These are phyloP conservation scores for Cocos nucifera DNA, from an alignment of 176 grass and related monocot species.

Conservation along the genomic window DNA sequence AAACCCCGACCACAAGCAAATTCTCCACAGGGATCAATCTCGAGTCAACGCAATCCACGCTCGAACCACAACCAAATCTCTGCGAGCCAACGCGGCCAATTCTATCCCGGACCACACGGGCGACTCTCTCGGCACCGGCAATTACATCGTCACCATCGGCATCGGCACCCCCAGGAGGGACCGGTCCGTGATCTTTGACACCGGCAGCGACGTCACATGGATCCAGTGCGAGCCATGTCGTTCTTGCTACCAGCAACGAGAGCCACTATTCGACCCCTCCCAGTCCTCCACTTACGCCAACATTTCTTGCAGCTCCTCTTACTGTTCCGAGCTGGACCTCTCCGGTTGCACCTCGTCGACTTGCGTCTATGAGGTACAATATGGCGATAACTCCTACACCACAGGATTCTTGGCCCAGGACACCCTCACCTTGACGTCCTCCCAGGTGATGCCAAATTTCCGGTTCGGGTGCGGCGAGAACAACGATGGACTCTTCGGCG, in stretches of 20 bases:
- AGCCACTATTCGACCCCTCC: slow-evolving; percentile 43
- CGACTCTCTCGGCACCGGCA: slow-evolving; percentile 24
- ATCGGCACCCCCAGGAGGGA: slow-evolving; percentile 44
- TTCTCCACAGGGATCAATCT: slow-evolving; percentile 56
- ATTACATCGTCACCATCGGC: slow-evolving; percentile 58
- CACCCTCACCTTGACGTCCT: slow-evolving; percentile 37
- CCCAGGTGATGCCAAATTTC: slow-evolving; percentile 23
- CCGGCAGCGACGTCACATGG: slow-evolving; percentile 88
- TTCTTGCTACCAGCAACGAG: slow-evolving; percentile 42
- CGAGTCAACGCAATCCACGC: slow-evolving; percentile 47
- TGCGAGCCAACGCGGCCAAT: neutral
- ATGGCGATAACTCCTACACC: slow-evolving; percentile 71
- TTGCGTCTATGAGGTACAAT: slow-evolving; percentile 52
- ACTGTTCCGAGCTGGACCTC: slow-evolving; percentile 35
- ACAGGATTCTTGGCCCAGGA: slow-evolving; percentile 61
- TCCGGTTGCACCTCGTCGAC: slow-evolving; percentile 22
- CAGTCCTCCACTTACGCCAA: slow-evolving; percentile 64
- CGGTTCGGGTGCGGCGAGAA: slow-evolving; percentile 66
- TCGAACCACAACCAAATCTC: slow-evolving; percentile 11
- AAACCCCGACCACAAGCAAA: slow-evolving; percentile 26
- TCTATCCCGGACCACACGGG: slow-evolving; percentile 41
- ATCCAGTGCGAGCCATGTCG: slow-evolving; percentile 76
- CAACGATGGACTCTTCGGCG: slow-evolving; percentile 61
- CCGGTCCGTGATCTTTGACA: slow-evolving; percentile 65
- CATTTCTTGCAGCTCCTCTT: slow-evolving; percentile 50